phyloP scores from a whole-genome alignment of 108 stramenopile species.

The Skeletonema costatum region DNA sequence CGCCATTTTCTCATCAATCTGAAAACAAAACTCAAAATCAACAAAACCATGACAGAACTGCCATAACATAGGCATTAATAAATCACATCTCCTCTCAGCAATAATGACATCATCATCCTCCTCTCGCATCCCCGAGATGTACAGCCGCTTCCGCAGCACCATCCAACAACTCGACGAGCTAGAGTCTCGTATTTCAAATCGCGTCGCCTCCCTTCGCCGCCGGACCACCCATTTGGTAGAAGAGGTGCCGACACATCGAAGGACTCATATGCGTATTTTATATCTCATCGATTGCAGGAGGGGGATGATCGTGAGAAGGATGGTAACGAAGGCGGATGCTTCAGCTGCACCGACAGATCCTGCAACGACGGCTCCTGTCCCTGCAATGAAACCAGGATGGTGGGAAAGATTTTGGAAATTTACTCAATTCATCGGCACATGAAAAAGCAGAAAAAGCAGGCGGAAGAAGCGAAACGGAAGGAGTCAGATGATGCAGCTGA shows the following conservation, averaged over 20 bases:
- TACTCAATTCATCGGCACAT: slow-evolving; percentile 29
- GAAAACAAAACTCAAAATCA: too few species aligned
- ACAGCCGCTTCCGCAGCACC: slow-evolving; percentile 17
- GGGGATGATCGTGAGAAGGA: slow-evolving; percentile 11
- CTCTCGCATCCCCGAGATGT: slow-evolving; percentile 20
- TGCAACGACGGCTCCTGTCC: background rate
- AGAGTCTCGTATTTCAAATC: slow-evolving; percentile 63
- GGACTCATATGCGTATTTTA: slow-evolving; percentile 73
- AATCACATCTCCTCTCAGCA: background rate
- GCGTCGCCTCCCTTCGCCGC: slow-evolving; percentile 56
- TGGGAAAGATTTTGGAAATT: slow-evolving; percentile 38
- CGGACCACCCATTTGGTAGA: slow-evolving; percentile 54
- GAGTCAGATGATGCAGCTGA: background rate
- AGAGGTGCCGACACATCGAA: slow-evolving; percentile 55
- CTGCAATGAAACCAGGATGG: slow-evolving; percentile 9
- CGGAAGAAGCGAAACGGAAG: background rate
- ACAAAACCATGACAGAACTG: too few species aligned
- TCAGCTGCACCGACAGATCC: background rate
- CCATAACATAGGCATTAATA: too few species aligned
- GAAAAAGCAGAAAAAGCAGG: background rate
- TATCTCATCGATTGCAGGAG: slow-evolving; percentile 56
- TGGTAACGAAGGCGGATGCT: background rate
- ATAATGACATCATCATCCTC: slow-evolving; percentile 3
- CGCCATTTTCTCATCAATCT: too few species aligned
- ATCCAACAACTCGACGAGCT: slow-evolving; percentile 60